A percentile compares a stretch with the other conserved stretches of the same genome.
Evolutionary conservation across 805 yeast genomes (phyloP).

Genomic region (Candida railenensis): DNA sequence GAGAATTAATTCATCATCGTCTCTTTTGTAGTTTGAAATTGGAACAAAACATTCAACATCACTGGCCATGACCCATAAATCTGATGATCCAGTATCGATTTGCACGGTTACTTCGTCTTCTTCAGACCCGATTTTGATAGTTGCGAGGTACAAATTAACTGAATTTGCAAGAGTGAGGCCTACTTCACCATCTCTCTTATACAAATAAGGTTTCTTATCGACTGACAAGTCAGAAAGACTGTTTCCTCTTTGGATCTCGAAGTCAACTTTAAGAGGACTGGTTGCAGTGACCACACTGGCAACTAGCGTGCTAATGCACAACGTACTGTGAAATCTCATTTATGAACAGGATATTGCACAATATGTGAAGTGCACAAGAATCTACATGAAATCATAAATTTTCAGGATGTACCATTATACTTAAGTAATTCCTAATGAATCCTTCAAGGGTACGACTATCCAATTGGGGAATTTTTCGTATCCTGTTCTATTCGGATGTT

Average conservation of each 20-base stretch:
- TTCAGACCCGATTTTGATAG: constrained; percentile 27
- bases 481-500: no score
- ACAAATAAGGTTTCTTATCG: constrained; percentile 11
- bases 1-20: background rate
- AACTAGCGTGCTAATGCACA: background rate
- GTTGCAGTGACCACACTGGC: background rate
- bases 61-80: constrained; percentile 25
- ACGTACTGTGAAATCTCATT: background rate
- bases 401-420: no score
- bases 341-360: no score
- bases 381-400: no score
- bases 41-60: constrained; percentile 21
- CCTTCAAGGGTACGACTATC: no score
- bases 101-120: constrained; percentile 16
- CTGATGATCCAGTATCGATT: background rate
- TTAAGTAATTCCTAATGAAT: no score
- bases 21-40: constrained; percentile 6
- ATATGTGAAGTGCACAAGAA: no score
- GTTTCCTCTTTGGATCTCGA: constrained; percentile 1
- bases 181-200: constrained; percentile 17
- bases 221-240: constrained; percentile 6
- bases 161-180: constrained; percentile 19
- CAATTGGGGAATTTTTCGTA: no score
- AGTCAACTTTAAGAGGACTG: background rate
- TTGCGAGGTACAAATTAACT: constrained; percentile 27